Conservation (phyloP, 2,329 filamentous ascomycete species). For the Cladophialophora exuberans region DNA sequence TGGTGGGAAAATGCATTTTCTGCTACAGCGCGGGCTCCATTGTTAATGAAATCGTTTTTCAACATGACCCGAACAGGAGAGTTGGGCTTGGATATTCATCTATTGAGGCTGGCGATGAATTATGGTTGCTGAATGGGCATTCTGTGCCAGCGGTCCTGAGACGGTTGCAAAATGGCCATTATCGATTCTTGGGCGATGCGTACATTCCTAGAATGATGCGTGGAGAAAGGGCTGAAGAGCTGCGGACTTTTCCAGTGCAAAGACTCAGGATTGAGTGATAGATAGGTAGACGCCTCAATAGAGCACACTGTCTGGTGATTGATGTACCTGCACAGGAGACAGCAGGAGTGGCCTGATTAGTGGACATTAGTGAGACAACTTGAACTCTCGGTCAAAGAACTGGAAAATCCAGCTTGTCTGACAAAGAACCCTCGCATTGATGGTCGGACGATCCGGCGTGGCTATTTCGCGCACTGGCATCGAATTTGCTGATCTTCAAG, state of each 20-base stretch:
- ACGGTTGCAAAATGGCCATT: background rate
- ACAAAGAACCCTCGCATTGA: background rate
- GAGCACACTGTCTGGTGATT: no score
- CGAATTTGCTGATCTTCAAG: no score
- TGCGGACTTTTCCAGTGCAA: background rate
- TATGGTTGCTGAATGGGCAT: background rate
- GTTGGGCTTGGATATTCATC: background rate
- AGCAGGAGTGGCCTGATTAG: conserved; percentile 1
- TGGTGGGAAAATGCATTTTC: background rate
- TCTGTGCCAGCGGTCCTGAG: background rate
- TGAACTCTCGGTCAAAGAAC: background rate
- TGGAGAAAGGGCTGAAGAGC: background rate
- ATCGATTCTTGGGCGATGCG: background rate
- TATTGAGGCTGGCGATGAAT: background rate
- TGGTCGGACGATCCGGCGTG: no score
- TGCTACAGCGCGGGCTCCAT: background rate
- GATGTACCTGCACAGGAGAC: no score
- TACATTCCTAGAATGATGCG: background rate
- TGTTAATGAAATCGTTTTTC: background rate
- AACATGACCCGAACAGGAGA: background rate
- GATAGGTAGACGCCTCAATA: no score
- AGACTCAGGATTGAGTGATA: background rate
- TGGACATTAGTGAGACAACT: conserved; percentile 1
- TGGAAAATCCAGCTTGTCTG: background rate
- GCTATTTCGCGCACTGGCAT: no score